These are phyloP conservation scores for Tetratostichococcus sp. DNA, from an alignment of 139 green algal genomes.

Conservation along the genomic window DNA sequence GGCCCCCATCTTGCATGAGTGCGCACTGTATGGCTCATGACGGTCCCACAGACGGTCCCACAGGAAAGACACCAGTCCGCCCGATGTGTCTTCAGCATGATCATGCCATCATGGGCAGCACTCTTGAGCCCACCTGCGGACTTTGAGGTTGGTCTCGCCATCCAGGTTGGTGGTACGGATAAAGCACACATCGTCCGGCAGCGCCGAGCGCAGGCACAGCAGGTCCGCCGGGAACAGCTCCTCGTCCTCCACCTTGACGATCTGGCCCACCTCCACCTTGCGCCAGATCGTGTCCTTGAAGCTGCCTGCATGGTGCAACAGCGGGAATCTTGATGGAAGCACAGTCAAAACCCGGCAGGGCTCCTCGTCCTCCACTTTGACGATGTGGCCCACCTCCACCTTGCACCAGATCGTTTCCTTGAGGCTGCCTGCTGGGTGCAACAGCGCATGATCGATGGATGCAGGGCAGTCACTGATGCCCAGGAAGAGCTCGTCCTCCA, in stretches of 20 bases:
- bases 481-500: slow-evolving; percentile 47
- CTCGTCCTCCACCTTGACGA: slow-evolving; percentile 56
- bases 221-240: slow-evolving; percentile 48
- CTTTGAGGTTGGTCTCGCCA: slow-evolving; percentile 93
- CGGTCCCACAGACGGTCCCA: too few species aligned
- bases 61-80: too few species aligned
- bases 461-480: too few species aligned
- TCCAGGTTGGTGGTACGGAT: slow-evolving; percentile 92
- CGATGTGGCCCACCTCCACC: slow-evolving; percentile 57
- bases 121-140: slow-evolving; percentile 56
- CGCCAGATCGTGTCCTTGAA: slow-evolving; percentile 45
- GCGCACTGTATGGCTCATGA: too few species aligned
- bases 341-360: too few species aligned
- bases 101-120: too few species aligned
- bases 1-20: too few species aligned
- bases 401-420: slow-evolving; percentile 50
- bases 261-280: slow-evolving; percentile 58
- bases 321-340: too few species aligned
- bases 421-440: slow-evolving; percentile 24
- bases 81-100: too few species aligned
- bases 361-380: slow-evolving; percentile 43
- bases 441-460: too few species aligned
- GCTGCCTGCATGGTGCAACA: slow-evolving; percentile 19
- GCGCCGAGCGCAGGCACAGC: slow-evolving; percentile 51
- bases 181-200: slow-evolving; percentile 73